These are phyloP conservation scores for Fusarium secorum DNA, from an alignment of 2,329 filamentous ascomycete species.

Conservation along the genomic window DNA sequence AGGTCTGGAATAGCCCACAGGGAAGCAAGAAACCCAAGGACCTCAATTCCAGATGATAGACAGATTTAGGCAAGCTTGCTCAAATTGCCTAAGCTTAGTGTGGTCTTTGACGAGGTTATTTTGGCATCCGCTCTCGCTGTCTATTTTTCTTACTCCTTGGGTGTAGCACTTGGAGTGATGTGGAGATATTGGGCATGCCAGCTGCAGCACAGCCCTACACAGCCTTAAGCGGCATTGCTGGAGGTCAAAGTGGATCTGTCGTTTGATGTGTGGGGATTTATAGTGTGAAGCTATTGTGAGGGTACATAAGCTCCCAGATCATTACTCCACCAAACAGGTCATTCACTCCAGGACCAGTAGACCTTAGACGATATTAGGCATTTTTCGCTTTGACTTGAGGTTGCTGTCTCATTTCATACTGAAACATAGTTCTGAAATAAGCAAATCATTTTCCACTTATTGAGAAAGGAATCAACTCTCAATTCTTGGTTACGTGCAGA, in stretches of 20 bases:
- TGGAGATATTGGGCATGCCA: background rate
- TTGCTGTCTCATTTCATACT: background rate
- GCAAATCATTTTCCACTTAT: background rate
- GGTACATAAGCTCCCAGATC: background rate
- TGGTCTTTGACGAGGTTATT: background rate
- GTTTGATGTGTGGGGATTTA: background rate
- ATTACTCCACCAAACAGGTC: background rate
- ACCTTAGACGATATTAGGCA: background rate
- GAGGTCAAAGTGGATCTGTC: background rate
- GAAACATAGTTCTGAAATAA: background rate
- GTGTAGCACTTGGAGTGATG: background rate
- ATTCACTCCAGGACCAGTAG: background rate
- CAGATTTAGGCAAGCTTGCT: background rate
- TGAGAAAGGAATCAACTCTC: no score
- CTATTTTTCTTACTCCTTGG: background rate
- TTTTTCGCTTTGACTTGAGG: background rate
- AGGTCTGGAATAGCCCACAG: background rate
- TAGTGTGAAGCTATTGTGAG: background rate
- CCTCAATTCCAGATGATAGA: background rate
- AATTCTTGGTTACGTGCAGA: background rate
- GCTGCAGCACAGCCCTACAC: slow-evolving; percentile 8
- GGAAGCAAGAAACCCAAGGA: background rate
- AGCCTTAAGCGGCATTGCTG: slow-evolving; percentile 2
- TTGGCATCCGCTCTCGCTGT: background rate
- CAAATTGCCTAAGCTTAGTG: background rate